phyloP scores from a whole-genome alignment of 139 green algal species.

The Haematococcus lacustris region DNA sequence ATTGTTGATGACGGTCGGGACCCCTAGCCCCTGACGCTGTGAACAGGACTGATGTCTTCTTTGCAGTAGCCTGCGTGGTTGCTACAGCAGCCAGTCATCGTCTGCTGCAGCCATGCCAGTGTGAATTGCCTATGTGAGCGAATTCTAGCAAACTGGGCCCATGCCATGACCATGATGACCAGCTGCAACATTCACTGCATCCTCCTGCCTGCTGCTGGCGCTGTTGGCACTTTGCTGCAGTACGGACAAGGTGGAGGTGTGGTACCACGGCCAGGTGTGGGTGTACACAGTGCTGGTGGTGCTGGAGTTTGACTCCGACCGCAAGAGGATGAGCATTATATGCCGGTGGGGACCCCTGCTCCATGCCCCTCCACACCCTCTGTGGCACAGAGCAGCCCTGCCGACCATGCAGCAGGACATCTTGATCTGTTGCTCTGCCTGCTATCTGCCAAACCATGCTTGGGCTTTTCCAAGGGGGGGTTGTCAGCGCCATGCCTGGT shows the following conservation, averaged over 20 bases:
- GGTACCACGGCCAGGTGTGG: neutral
- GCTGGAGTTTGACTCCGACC: conserved; percentile 89
- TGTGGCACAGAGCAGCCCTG: neutral
- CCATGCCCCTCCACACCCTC: neutral
- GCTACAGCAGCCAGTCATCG: neutral
- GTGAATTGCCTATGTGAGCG: no score
- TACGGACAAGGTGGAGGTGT: conserved; percentile 1
- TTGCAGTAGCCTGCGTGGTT: neutral
- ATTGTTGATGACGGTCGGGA: no score
- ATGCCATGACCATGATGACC: neutral
- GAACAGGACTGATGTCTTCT: no score
- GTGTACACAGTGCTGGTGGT: conserved; percentile 71
- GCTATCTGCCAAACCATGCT: neutral
- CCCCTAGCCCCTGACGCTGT: no score
- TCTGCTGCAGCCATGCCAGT: neutral
- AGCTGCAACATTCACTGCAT: neutral
- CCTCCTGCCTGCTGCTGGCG: no score
- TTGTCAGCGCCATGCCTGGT: no score
- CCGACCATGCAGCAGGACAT: neutral
- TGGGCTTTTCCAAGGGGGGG: no score
- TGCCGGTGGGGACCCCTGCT: conserved; percentile 6
- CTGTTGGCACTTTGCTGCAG: neutral
- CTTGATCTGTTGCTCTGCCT: neutral
- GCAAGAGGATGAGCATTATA: conserved; percentile 72
- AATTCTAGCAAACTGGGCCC: neutral